Conservation (phyloP, 176 grass and related monocot genomes). For the Juncus inflexus region DNA sequence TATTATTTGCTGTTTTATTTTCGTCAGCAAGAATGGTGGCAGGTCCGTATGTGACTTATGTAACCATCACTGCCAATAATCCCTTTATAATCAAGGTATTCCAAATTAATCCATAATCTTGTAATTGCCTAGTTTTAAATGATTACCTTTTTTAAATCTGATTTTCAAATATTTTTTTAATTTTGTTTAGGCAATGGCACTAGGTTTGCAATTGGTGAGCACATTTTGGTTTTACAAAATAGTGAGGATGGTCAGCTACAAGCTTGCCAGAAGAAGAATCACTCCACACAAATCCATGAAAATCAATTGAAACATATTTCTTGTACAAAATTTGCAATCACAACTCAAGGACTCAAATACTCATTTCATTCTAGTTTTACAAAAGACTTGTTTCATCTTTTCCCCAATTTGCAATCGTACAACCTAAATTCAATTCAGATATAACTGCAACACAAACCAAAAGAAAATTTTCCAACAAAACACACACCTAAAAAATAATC, state of each 20-base stretch:
- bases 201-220: slow-evolving; percentile 72
- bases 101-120: neutral
- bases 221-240: slow-evolving; percentile 88
- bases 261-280: slow-evolving; percentile 44
- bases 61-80: slow-evolving; percentile 46
- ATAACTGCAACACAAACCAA: too few relatives aligned
- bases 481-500: too few relatives aligned
- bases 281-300: slow-evolving; percentile 1
- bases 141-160: neutral
- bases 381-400: too few relatives aligned
- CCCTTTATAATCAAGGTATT: slow-evolving; percentile 70
- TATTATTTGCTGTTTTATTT: slow-evolving; percentile 68
- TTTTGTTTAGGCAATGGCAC: slow-evolving; percentile 44
- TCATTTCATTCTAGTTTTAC: too few relatives aligned
- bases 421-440: too few relatives aligned
- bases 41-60: slow-evolving; percentile 60
- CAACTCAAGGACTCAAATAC: too few relatives aligned
- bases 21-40: slow-evolving; percentile 66
- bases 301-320: neutral
- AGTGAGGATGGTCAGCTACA: slow-evolving; percentile 63
- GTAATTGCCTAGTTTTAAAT: neutral
- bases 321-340: too few relatives aligned
- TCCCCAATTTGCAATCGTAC: too few relatives aligned
- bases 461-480: too few relatives aligned
- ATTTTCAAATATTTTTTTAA: neutral